Base-by-base conservation (phyloP, 1,139 yeast genomes). In the Cylindricascospora bacillispora region DNA sequence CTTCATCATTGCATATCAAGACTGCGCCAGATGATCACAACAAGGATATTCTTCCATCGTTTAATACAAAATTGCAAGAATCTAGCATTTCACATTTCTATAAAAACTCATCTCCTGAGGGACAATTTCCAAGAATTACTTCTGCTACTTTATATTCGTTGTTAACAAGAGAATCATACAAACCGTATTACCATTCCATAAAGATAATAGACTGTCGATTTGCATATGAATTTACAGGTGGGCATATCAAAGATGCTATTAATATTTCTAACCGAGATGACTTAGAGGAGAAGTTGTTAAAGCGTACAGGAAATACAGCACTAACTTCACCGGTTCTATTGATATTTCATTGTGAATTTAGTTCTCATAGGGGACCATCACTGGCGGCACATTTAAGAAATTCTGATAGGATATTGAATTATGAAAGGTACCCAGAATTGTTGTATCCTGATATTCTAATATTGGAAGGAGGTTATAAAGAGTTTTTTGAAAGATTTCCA, bases 331-430 rank as follows among this genome's bases (percentile, higher is more conserved):
- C 65, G 29, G 54, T 58, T 13, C 57, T 89, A 34, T 56, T 86
- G 13, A 65, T 92, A 10, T 86, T 89, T 59, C 97, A 89, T 56
- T 89, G 98, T 57, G 98, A 89, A 55, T 86, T 83, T 52, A 78
- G 93, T 29, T 73, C 93, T 2, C 83, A 79, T 52, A 67, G 98
- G 36, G 95, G 97, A 7, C 98, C 98, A 3, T 63, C 80, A 29
- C 73, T 89, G 79, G 97, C 97, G 1, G 64, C 76, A 35, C 86
- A 83, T 52, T 64, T 89, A 35, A 65, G 98, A 40, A 77, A 77
- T 40, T 68, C 81, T 42, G 98, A 89, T 57, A 68, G 98, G 36
- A 68, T 67, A 28, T 45, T 72, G 30, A 85, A 86, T 52, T 67
- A 73, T 39, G 73, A 75, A 33, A 62, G 68, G 39, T 92, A 89